phyloP scores from a whole-genome alignment of 2,329 filamentous ascomycete genomes.

The Pleurostoma richardsiae region DNA sequence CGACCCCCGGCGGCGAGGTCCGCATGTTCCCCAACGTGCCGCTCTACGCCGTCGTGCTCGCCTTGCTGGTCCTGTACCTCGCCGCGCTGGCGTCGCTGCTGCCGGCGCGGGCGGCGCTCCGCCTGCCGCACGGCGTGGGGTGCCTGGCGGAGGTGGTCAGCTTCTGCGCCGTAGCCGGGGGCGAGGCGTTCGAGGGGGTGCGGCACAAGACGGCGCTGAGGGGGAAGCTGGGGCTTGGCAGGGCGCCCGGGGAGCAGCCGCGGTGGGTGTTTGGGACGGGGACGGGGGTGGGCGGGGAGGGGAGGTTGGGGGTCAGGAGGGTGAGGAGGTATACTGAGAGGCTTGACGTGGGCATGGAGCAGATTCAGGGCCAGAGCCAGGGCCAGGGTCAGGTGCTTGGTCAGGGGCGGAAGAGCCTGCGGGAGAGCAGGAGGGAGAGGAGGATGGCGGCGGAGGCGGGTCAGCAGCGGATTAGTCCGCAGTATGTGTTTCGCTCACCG shows the following conservation, averaged over 20 bases:
- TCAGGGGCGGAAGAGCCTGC: constrained; percentile 3
- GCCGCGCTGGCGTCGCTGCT: constrained; percentile 57
- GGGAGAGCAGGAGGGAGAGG: constrained; percentile 20
- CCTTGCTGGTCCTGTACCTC: constrained; percentile 66
- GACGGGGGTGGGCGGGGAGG: constrained; percentile 21
- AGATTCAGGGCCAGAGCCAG: constrained; percentile 6
- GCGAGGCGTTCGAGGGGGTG: constrained; percentile 66
- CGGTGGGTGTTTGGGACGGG: constrained; percentile 47
- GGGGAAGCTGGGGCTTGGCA: constrained; percentile 56
- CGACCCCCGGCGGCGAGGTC: constrained; percentile 42
- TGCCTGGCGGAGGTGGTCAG: constrained; percentile 73
- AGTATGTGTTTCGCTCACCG: constrained; percentile 4
- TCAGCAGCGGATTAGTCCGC: constrained; percentile 3
- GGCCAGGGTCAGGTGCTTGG: constrained; percentile 15
- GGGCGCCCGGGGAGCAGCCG: constrained; percentile 39
- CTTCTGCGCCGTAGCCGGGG: constrained; percentile 68
- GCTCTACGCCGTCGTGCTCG: constrained; percentile 68
- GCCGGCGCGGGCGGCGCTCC: constrained; percentile 53
- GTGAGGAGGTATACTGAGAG: constrained; percentile 41
- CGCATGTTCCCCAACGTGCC: constrained; percentile 69
- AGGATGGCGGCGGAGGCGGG: constrained; percentile 8
- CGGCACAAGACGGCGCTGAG: constrained; percentile 64
- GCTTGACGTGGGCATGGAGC: not conserved
- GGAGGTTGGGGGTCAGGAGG: constrained; percentile 36
- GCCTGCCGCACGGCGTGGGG: constrained; percentile 68